Percentiles rank a stretch among this genome's conserved stretches.
Evolutionary conservation across 75 land plant species (phyloP).

Genomic region (Pinus tabuliformis): DNA sequence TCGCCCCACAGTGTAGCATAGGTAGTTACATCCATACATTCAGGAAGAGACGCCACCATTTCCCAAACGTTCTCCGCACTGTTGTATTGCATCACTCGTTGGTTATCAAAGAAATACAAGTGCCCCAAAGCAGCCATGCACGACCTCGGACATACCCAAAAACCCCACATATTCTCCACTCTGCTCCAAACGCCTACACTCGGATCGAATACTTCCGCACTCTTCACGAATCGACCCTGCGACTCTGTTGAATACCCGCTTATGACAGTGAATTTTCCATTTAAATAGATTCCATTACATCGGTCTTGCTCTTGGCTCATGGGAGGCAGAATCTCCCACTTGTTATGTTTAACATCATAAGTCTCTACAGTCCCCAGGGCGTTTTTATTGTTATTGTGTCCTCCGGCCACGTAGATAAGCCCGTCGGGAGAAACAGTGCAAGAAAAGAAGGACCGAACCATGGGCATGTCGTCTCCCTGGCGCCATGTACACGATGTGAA

Average conservation of each 20-base stretch:
- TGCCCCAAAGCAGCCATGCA: conserved; percentile 3
- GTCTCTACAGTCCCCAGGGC: conserved; percentile 24
- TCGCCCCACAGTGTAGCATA: neutral
- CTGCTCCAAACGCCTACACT: conserved; percentile 7
- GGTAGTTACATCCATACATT: neutral
- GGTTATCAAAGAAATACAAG: neutral
- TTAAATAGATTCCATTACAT: conserved; percentile 13
- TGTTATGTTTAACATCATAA: conserved; percentile 19
- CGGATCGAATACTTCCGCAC: conserved; percentile 20
- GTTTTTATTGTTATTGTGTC: conserved; percentile 32
- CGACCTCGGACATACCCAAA: neutral
- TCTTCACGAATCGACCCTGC: conserved; percentile 26
- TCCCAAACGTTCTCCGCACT: conserved; percentile 8
- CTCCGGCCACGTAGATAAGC: conserved; percentile 32
- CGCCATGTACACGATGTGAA: conserved; percentile 19
- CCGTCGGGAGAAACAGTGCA: conserved; percentile 10
- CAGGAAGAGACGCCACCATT: conserved; percentile 10
- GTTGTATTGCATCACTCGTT: conserved; percentile 5
- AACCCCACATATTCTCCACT: conserved; percentile 19
- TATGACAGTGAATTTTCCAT: conserved; percentile 22
- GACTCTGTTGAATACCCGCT: conserved; percentile 26
- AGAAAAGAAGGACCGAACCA: conserved; percentile 31
- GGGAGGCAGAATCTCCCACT: conserved; percentile 25
- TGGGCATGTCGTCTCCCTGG: conserved; percentile 30
- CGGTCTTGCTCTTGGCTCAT: conserved; percentile 37